Evolutionary conservation across 352 stramenopile genomes (phyloP), one percentile per base, ranked within the genome.

Genomic region (Globisporangium megalacanthum): DNA sequence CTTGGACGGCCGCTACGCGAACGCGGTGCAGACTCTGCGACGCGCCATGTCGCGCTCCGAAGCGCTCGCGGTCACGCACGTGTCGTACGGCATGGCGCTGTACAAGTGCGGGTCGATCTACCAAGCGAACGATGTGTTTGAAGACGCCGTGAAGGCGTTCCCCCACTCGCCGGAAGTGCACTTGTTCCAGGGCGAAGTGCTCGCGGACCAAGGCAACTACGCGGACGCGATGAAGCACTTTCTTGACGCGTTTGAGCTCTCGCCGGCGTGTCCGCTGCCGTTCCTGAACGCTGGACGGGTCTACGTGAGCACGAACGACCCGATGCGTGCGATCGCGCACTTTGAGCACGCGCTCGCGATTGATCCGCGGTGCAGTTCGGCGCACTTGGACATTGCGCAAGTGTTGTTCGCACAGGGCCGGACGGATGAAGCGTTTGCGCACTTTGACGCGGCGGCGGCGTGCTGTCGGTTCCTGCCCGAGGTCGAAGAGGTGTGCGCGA

Each of bases 1-100:
- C 25, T 68, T 94, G 29, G 68, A 90, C 25, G 80, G 80, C 52
- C 75, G 92, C 50, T 94, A 89, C 64, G 73, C 80, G 52, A 69
- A 78, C 19, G 80, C 84, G 15, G 75, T 87, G 41, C 74, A 89
- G 58, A 83, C 69, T 63, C 70, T 94, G 20, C 83, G 82, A 47
- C 72, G 77, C 37, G 73, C 77, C 25, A 91, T 94, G 60, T 83
- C 83, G 15, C 79, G 82, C 36, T 92, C 79, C n/a, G 80, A 93
- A 17, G 65, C 69, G 29, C 64, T 94, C 29, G 75, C 80, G 0
- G 79, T 92, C 15, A 90, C 75, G 0, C 77, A 92, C 48, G 74
- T 94, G 11, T 86, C 81, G 19, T 94, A 92, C 64, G 84, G 79
- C 45, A 94, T 92, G 83, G 84, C 84, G 52, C 72, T 94, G 14